Evolutionary conservation across 192 early-diverging fungal species (phyloP).

Genomic region (Dispira simplex): DNA sequence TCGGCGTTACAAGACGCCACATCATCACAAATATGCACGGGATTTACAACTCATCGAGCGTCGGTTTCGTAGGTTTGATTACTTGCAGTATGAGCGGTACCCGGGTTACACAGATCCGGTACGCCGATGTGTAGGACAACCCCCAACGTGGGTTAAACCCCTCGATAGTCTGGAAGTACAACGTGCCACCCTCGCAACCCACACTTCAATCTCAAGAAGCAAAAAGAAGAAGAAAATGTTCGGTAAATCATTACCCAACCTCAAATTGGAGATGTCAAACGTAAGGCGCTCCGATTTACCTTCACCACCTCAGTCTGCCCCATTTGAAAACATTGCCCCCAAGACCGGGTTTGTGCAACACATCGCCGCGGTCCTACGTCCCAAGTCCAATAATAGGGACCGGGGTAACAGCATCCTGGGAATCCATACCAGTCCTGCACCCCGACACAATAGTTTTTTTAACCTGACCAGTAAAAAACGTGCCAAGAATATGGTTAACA

Average conservation of each 20-base stretch:
- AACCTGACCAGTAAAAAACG: no score
- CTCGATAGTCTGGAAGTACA: neutral
- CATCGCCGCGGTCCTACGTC: no score
- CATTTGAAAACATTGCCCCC: neutral
- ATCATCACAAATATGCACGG: slow-evolving; percentile 18
- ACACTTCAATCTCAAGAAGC: neutral
- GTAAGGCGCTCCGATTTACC: neutral
- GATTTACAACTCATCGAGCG: slow-evolving; percentile 58
- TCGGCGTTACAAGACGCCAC: slow-evolving; percentile 33
- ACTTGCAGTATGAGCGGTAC: slow-evolving; percentile 62
- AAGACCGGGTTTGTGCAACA: neutral
- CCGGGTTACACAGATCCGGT: slow-evolving; percentile 42
- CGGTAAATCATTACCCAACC: neutral
- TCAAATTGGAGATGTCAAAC: neutral
- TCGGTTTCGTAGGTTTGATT: slow-evolving; percentile 68
- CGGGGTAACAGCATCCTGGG: no score
- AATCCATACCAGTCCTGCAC: no score
- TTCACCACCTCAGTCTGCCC: neutral
- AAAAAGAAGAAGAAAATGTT: neutral
- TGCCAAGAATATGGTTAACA: no score
- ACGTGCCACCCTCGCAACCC: neutral
- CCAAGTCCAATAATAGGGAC: no score
- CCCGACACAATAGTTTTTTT: no score
- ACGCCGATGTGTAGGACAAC: slow-evolving; percentile 40
- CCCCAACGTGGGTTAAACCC: slow-evolving; percentile 49